A percentile compares a stretch with the other conserved stretches of the same genome.
These are phyloP conservation scores for Boletus rubescentipes DNA, from an alignment of 768 basidiomycete genomes.

Conservation along the genomic window DNA sequence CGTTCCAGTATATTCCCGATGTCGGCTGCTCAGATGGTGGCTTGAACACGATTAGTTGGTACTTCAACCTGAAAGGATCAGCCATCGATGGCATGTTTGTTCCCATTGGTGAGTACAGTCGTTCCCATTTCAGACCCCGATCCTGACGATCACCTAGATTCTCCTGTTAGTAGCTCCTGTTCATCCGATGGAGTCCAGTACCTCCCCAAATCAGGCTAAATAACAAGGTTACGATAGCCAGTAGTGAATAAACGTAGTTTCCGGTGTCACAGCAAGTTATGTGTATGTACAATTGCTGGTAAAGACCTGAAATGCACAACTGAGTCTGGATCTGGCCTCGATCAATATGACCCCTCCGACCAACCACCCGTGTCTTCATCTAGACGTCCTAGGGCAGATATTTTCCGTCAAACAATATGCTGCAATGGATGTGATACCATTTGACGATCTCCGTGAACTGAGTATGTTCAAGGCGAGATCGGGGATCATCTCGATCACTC, in stretches of 20 bases:
- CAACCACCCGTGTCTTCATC: conserved; percentile 44
- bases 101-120: conserved; percentile 48
- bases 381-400: conserved; percentile 42
- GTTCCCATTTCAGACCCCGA: neutral
- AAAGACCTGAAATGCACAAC: neutral
- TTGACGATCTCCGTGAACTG: conserved; percentile 22
- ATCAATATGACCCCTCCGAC: conserved; percentile 43
- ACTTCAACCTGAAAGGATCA: conserved; percentile 66
- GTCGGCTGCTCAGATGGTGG: conserved; percentile 42
- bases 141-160: conserved; percentile 37
- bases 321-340: neutral
- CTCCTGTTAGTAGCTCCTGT: conserved; percentile 51
- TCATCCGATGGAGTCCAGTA: conserved; percentile 59
- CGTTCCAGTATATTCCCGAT: conserved; percentile 45
- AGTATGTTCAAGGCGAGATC: conserved; percentile 30
- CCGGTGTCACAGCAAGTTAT: neutral
- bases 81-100: conserved; percentile 63
- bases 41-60: conserved; percentile 54
- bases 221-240: neutral
- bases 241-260: neutral
- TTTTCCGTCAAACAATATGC: conserved; percentile 48
- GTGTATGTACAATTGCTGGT: neutral
- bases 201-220: conserved; percentile 45
- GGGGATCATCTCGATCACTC: conserved; percentile 54
- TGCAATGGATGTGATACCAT: conserved; percentile 35